Evolutionary conservation across 306 rosid species (phyloP), one percentile per base, ranked within the genome.

Genomic region (Pterocarpus santalinus): DNA sequence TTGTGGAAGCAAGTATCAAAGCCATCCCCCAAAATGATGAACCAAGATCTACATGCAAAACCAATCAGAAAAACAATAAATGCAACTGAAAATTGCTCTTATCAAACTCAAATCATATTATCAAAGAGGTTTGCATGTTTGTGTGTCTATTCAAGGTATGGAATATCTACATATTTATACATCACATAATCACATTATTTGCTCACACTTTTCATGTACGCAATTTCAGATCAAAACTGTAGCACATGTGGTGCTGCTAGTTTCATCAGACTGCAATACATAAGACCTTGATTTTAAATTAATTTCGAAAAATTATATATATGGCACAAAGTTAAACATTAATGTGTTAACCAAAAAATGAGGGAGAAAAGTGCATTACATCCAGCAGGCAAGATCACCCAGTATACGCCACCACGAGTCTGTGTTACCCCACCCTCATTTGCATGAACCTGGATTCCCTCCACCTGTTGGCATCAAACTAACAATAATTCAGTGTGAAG

Each of bases 21-120:
- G 88, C 81, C 99, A 93, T 90, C 83, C 99, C 99, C 99, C 99
- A 95, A 87, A 95, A 92, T 67, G 99, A 95, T 51, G 99, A 95
- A 66, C 99, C 99, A 38, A 95, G 94, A 88, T 95, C 99, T 95
- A 76, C 60, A 72, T 71, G 84, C 78, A 71, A 85, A 82, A 80
- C 49, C 82, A 76, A 58, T 57, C 39, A 68, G 11, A 78, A 57
- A 81, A 69, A 84, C 16, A 39, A 69, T 82, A 63, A 82, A 78
- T 76, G 47, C 74, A 77, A 78, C 46, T 55, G 32, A 62, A 68
- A 76, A 69, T 36, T 78, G 49, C 10, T 22, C 65, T 63, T 33
- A 65, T 67, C 39, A 77, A 73, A 78, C 81, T 67, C 78, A 75
- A 77, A 72, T 53, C 34, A 65, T 38, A 66, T 12, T 63, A 36